phyloP scores from a whole-genome alignment of 345 rosid genomes.

The Lepidium africanum region DNA sequence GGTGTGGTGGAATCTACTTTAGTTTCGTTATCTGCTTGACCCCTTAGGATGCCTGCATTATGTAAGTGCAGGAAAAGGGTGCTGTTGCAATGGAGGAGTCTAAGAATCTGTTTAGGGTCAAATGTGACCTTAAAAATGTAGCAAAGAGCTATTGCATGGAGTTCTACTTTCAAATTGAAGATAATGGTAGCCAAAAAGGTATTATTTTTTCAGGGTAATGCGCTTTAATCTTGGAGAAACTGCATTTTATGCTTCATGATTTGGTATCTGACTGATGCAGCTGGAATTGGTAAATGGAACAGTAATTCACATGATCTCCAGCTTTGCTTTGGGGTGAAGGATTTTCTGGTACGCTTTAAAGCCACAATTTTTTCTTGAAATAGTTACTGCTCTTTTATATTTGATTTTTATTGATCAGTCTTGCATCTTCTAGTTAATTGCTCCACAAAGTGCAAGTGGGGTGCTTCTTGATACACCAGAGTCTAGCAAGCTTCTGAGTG shows the following conservation, averaged over 20 bases:
- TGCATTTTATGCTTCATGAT: constrained; percentile 27
- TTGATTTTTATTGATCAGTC: not conserved
- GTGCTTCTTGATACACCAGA: constrained; percentile 91
- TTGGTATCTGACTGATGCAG: constrained; percentile 40
- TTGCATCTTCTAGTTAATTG: constrained; percentile 56
- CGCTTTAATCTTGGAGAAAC: not conserved
- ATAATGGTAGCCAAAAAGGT: constrained; percentile 36
- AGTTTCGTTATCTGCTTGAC: constrained; percentile 10
- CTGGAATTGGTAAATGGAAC: constrained; percentile 54
- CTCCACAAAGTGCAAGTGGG: constrained; percentile 96
- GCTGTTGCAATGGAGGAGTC: constrained; percentile 53
- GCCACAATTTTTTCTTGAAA: not conserved
- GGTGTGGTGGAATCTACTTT: not conserved
- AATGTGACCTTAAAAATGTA: constrained; percentile 58
- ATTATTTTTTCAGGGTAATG: constrained; percentile 12
- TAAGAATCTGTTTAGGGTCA: constrained; percentile 53
- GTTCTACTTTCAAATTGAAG: constrained; percentile 52
- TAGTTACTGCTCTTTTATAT: not conserved
- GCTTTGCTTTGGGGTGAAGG: constrained; percentile 89
- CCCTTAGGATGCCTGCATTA: constrained; percentile 9
- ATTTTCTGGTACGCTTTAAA: constrained; percentile 60
- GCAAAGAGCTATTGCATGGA: constrained; percentile 80
- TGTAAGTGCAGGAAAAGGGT: constrained; percentile 63
- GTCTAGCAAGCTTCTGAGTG: constrained; percentile 89
- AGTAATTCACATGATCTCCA: constrained; percentile 72